Evolutionary conservation across 371 early-diverging fungal species (phyloP), one percentile per base, ranked within the genome.

Genomic region (Mortierella sp.): DNA sequence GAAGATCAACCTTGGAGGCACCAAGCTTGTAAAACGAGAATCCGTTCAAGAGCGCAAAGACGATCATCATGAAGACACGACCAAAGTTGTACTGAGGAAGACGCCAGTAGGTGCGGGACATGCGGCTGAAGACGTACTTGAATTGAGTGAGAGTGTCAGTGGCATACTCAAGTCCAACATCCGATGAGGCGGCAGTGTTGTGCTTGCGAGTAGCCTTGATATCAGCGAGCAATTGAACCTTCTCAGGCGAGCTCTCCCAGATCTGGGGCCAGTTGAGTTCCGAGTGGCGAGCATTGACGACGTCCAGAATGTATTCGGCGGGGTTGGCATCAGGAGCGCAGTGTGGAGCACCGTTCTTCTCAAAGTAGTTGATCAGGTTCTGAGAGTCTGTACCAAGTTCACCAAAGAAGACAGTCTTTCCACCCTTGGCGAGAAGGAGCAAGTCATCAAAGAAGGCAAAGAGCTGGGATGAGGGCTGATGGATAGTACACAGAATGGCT

Each of bases 391-490:
- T 53, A 26, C 92, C 90, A 45, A 90, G 83, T 27, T 91, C 87
- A 64, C 94, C 95, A 82, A 87, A 92, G 80, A 94, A 95, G 41
- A 90, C 92, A 14, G 87, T 87, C 43, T 83, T 85, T 45, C 94
- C 95, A 62, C 94, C 94, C 53, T 91, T 88, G 14, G 91, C 93
- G 39, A 94, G 82, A 12, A 95, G 82, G 26, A 94, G 72, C 50
- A 95, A 76, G 39, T 91, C 86, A 70, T 95, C 94, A 78, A 94
- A 95, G 65, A 89, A 85, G 70, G 89, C 89, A 79, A 94, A 94
- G 38, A 95, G 84, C 58, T 89, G 81, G 27, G 92, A 87, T 2
- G 91, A 90, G 39, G 95, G 95, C 73, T 94, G 95, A 80, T 95
- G 95, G 58, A 94, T 94, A 13, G 95, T 92, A 82, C 92, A 92